Conservation (phyloP, 306 rosid species). For the Crotalaria pallida region DNA sequence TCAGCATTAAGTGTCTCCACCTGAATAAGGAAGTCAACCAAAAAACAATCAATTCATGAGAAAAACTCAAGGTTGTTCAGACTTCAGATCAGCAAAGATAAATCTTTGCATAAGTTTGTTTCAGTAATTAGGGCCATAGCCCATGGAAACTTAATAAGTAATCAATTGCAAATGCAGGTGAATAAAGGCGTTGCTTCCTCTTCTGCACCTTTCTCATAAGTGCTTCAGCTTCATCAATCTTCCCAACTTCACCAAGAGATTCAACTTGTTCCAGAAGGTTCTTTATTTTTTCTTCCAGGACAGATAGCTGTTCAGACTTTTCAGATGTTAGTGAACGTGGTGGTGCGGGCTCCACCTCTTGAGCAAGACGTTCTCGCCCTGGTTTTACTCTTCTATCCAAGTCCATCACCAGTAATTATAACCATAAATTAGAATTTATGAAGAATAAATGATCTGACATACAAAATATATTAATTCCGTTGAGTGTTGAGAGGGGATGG, state of each 20-base stretch:
- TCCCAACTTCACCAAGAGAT: slow-evolving; percentile 96
- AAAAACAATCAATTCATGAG: no score
- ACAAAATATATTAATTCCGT: not conserved
- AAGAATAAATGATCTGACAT: not conserved
- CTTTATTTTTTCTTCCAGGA: no score
- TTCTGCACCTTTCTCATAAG: slow-evolving; percentile 88
- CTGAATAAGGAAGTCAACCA: no score
- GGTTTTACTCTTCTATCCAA: slow-evolving; percentile 96
- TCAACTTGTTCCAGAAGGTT: slow-evolving; percentile 95
- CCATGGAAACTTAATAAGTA: not conserved
- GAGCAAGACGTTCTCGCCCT: slow-evolving; percentile 93
- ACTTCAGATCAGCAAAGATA: no score
- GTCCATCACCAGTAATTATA: slow-evolving; percentile 99
- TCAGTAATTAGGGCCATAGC: no score
- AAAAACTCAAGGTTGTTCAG: no score
- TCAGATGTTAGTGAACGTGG: slow-evolving; percentile 73
- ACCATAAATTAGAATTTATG: no score
- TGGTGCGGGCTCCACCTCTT: slow-evolving; percentile 93
- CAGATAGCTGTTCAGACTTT: no score
- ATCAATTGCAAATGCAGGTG: not conserved
- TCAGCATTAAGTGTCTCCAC: no score
- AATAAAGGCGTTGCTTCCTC: slow-evolving; percentile 5
- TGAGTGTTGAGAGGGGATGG: not conserved
- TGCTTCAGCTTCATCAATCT: slow-evolving; percentile 99
- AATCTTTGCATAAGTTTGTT: no score